Conservation (phyloP, 2,329 filamentous ascomycete species). For the Microascus cirrosus region DNA sequence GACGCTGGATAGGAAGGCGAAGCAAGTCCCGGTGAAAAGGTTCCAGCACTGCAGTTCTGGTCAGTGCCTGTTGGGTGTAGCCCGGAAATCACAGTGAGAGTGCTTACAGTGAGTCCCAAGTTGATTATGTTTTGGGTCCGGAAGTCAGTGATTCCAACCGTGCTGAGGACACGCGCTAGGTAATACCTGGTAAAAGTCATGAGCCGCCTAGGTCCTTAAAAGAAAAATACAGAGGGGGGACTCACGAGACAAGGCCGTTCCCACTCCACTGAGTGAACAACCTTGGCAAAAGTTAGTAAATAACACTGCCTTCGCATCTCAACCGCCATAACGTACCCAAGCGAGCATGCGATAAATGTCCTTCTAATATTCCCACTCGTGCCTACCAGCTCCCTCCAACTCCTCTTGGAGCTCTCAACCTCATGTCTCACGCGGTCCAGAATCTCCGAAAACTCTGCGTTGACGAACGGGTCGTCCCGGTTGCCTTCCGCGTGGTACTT, state of each 20-base stretch:
- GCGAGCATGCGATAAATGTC: constrained; percentile 25
- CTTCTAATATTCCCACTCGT: constrained; percentile 19
- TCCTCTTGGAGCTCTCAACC: constrained; percentile 28
- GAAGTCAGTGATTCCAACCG: constrained; percentile 29
- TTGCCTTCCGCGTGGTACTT: constrained; percentile 40
- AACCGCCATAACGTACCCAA: not conserved
- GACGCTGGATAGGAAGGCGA: not conserved
- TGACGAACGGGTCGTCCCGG: constrained; percentile 3
- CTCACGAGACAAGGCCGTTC: constrained; percentile 18
- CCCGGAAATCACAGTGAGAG: not conserved
- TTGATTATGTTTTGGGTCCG: constrained; percentile 23
- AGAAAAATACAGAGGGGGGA: not conserved
- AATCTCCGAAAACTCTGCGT: constrained; percentile 34
- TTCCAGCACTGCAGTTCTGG: not conserved
- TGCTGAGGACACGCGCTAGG: constrained; percentile 33
- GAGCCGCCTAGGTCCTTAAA: not conserved
- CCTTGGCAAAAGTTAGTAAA: constrained; percentile 17
- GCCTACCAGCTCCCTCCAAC: constrained; percentile 17
- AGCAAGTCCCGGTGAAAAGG: not conserved
- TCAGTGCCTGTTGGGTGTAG: not conserved
- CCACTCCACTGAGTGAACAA: constrained; percentile 28
- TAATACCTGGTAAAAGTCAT: not conserved
- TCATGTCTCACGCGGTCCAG: constrained; percentile 20
- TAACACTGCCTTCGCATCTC: constrained; percentile 12
- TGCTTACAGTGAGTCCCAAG: not conserved